Evolutionary conservation across 768 basidiomycete species (phyloP).

Genomic region (Pulveroboletus sp.): DNA sequence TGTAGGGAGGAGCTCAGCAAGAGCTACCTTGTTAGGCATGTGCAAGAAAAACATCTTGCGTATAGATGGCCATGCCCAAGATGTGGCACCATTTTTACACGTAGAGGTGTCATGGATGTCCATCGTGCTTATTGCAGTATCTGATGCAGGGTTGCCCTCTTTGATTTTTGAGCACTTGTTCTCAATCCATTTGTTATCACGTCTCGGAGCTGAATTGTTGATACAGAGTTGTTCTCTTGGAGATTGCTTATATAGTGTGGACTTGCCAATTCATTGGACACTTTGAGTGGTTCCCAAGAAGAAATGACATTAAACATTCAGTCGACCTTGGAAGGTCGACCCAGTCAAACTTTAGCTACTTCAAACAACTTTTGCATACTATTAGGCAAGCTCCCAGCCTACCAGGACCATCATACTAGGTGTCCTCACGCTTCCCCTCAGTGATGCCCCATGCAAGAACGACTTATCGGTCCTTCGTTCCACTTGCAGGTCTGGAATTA

Average conservation of each 20-base stretch:
- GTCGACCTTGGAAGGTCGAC: too few species aligned
- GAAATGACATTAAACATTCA: too few species aligned
- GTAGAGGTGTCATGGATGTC: slow-evolving; percentile 13
- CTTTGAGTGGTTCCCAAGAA: too few species aligned
- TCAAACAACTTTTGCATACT: too few species aligned
- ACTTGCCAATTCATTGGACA: neutral
- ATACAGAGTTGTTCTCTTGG: neutral
- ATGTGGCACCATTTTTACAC: slow-evolving; percentile 18
- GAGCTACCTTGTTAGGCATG: slow-evolving; percentile 17
- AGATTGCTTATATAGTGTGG: neutral
- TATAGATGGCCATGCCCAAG: slow-evolving; percentile 22
- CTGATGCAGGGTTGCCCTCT: neutral
- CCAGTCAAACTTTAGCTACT: too few species aligned
- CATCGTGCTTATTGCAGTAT: slow-evolving; percentile 13
- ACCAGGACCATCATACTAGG: too few species aligned
- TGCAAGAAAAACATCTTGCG: slow-evolving; percentile 24
- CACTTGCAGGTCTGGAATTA: too few species aligned
- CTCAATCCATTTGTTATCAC: neutral
- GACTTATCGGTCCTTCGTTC: too few species aligned
- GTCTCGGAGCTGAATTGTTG: slow-evolving; percentile 4
- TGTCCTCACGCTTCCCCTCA: too few species aligned
- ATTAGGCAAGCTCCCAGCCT: too few species aligned
- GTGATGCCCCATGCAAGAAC: too few species aligned
- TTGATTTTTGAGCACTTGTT: slow-evolving; percentile 2
- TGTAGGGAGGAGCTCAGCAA: slow-evolving; percentile 16